Percentiles rank a stretch among this genome's conserved stretches.
phyloP scores from a whole-genome alignment of 2,329 filamentous ascomycete genomes.

The Triangularia verruculosa region DNA sequence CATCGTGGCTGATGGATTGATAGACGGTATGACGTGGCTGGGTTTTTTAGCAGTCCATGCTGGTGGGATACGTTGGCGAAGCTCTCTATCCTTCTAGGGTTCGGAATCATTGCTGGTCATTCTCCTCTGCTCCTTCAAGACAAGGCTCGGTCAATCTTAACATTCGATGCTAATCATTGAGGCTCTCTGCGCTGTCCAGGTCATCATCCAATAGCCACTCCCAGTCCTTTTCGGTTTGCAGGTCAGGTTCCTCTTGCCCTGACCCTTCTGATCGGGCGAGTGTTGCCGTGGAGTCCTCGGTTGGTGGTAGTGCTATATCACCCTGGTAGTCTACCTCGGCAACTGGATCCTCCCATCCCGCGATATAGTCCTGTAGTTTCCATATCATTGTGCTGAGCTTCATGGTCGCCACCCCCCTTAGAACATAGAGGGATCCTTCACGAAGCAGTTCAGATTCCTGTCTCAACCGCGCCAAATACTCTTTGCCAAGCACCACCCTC shows the following conservation, averaged over 20 bases:
- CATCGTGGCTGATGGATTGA: not conserved
- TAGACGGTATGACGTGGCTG: not conserved
- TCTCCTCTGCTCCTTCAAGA: not conserved
- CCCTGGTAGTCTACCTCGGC: not conserved
- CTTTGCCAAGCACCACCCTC: constrained; percentile 46
- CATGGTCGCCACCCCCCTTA: constrained; percentile 42
- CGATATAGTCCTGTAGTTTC: constrained; percentile 55
- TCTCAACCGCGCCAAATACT: constrained; percentile 42
- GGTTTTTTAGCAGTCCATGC: not conserved
- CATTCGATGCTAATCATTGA: not conserved
- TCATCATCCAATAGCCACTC: not conserved
- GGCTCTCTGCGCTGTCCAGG: not conserved
- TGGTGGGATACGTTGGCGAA: not conserved
- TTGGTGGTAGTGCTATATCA: not conserved
- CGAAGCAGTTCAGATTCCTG: constrained; percentile 34
- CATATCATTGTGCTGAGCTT: constrained; percentile 52
- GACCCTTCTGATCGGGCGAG: not conserved
- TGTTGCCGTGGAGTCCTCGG: not conserved
- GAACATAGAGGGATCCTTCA: constrained; percentile 41
- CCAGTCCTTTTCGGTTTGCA: not conserved
- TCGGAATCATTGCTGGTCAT: not conserved
- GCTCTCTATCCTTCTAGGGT: not conserved
- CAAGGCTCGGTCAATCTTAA: not conserved
- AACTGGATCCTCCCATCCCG: not conserved
- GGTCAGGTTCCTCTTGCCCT: not conserved